A percentile compares a stretch with the other conserved stretches of the same genome.
These are phyloP conservation scores for Pichia kudriavzevii DNA, from an alignment of 1,139 yeast species.

Conservation along the genomic window DNA sequence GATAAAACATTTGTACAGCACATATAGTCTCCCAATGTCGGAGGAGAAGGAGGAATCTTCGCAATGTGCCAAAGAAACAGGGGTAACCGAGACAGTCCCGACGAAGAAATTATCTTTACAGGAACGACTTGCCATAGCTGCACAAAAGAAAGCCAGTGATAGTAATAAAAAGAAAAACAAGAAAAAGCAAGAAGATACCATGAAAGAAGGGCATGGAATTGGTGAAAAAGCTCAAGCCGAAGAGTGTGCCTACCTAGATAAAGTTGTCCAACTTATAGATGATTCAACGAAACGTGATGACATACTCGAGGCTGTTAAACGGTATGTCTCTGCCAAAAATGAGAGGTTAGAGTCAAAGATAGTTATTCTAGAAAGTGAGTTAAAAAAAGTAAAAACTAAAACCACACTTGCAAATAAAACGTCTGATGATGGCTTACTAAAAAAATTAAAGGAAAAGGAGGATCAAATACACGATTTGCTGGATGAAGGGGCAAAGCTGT, in stretches of 20 bases:
- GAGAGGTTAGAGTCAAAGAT: too few relatives aligned
- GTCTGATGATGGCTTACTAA: conserved; percentile 13
- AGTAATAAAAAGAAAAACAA: conserved; percentile 1
- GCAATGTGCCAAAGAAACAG: too few relatives aligned
- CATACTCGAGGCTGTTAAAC: not conserved
- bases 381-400: not conserved
- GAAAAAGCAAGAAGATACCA: conserved; percentile 2
- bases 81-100: too few relatives aligned
- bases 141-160: conserved; percentile 14
- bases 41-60: too few relatives aligned
- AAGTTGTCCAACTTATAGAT: too few relatives aligned
- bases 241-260: too few relatives aligned
- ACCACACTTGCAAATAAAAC: not conserved
- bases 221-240: too few relatives aligned
- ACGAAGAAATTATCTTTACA: conserved; percentile 57
- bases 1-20: too few relatives aligned
- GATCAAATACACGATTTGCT: conserved; percentile 49
- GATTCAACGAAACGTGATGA: too few relatives aligned
- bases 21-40: too few relatives aligned
- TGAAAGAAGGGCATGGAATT: not conserved
- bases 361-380: conserved; percentile 5
- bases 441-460: conserved; percentile 43
- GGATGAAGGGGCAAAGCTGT: conserved; percentile 73
- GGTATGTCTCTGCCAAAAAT: too few relatives aligned
- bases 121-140: conserved; percentile 77